Base-by-base conservation (phyloP, 2,329 filamentous ascomycete genomes). In the Clonostachys rosea region DNA sequence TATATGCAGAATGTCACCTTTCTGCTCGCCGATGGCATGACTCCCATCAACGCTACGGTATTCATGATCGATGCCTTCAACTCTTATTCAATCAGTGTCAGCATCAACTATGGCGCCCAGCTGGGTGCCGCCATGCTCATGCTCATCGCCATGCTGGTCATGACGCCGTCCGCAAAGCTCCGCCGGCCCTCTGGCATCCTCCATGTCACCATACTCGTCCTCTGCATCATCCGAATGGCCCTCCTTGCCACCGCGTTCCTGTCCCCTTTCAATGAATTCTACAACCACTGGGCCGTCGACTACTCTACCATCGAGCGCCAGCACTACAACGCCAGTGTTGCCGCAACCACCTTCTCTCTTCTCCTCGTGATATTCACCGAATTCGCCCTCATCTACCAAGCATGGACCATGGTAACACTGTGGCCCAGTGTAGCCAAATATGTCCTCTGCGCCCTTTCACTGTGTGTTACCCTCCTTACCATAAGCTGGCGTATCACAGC, bases 81-180 rank as follows among this genome's bases (percentile, higher is more conserved):
- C 50, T 52, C 56, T 20, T 58, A 60, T 33, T 59, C 62, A 39
- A 50, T 63, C 52, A 66, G 61, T 55, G 61, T 67, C 24, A 61
- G 60, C 59, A 81, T 88, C 70, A 85, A 83, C 65, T 89, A 85
- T 60, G 84, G 79, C 45, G 68, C 77, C 16, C 87, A 92, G 61
- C 73, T 91, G 45, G 89, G 89, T 33, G 81, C 86, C 20, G 81
- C 79, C 42, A 53, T 84, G 48, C 66, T 86, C 50, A 78, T 90
- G 57, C 69, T 91, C 16, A 54, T 86, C 40, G 72, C 87, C 33
- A 69, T 91, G 4, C 66, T 90, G 11, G 58, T 85, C 49, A 75
- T 91, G 62, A 91, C 87, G 1, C 79, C 80, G 17, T 62, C 71
- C 0, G 71, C 80, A 53, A 90, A 89, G 61, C 78, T 87, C 50